Evolutionary conservation across 306 rosid species (phyloP).

Genomic region (Delonix regia): DNA sequence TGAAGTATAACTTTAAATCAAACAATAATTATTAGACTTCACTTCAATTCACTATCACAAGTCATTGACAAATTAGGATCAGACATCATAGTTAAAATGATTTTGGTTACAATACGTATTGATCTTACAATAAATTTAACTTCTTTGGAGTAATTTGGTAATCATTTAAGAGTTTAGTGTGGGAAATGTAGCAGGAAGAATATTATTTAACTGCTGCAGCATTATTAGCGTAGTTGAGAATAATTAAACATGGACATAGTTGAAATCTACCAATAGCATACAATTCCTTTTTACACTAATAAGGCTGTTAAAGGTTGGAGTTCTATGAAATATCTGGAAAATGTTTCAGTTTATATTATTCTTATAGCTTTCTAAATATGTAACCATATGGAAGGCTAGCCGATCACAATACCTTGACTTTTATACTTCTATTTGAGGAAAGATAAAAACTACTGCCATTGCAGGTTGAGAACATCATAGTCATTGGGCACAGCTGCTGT

Average conservation of each 20-base stretch:
- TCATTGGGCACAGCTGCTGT: conserved; percentile 97
- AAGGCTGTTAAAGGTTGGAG: neutral
- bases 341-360: conserved; percentile 17
- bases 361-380: conserved; percentile 4
- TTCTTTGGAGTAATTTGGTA: conserved; percentile 1
- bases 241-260: neutral
- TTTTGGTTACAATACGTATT: conserved; percentile 28
- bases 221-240: neutral
- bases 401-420: neutral
- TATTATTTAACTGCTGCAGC: neutral
- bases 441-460: conserved; percentile 17
- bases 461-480: conserved; percentile 83
- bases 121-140: conserved; percentile 14
- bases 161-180: conserved; percentile 15
- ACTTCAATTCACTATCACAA: neutral
- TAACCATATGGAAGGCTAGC: neutral
- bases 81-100: neutral
- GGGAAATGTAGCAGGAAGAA: neutral
- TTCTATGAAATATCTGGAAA: conserved; percentile 3
- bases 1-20: neutral
- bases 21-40: neutral
- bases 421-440: conserved; percentile 7
- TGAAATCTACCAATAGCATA: neutral
- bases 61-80: neutral
- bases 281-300: neutral